A percentile compares a stretch with the other conserved stretches of the same genome.
phyloP scores from a whole-genome alignment of 352 stramenopile species.

The Aphanomyces euteiches region DNA sequence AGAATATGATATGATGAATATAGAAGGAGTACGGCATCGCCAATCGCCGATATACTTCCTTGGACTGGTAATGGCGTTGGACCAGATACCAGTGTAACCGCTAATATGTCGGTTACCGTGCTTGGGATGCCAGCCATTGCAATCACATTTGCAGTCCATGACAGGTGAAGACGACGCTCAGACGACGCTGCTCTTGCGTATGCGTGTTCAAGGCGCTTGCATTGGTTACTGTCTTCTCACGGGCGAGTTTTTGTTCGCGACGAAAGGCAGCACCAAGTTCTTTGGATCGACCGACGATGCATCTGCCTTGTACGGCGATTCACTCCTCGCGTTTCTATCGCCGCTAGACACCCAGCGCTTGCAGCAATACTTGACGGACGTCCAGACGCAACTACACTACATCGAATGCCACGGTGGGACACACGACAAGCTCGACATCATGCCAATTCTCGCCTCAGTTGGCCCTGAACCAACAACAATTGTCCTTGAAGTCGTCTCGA shows the following conservation, averaged over 20 bases:
- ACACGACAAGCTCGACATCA: conserved; percentile 7
- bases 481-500: conserved; percentile 54
- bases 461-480: conserved; percentile 35
- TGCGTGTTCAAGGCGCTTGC: conserved; percentile 44
- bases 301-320: conserved; percentile 55
- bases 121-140: too few species aligned
- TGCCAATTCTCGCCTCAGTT: conserved; percentile 45
- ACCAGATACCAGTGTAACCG: not conserved
- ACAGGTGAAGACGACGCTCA: not conserved
- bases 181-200: conserved; percentile 62
- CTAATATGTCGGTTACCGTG: too few species aligned
- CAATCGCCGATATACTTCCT: too few species aligned
- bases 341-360: conserved; percentile 21
- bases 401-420: conserved; percentile 32
- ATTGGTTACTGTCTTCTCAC: conserved; percentile 66
- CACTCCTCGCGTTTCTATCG: conserved; percentile 53
- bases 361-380: conserved; percentile 38
- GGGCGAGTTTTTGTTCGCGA: conserved; percentile 73
- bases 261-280: conserved; percentile 41
- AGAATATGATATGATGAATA: too few species aligned
- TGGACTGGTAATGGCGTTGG: too few species aligned
- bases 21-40: too few species aligned
- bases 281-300: conserved; percentile 35
- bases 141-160: not conserved
- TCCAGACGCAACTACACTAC: conserved; percentile 64